These are phyloP conservation scores for Przewalskia tangutica DNA, from an alignment of 257 asterid genomes.

Conservation along the genomic window DNA sequence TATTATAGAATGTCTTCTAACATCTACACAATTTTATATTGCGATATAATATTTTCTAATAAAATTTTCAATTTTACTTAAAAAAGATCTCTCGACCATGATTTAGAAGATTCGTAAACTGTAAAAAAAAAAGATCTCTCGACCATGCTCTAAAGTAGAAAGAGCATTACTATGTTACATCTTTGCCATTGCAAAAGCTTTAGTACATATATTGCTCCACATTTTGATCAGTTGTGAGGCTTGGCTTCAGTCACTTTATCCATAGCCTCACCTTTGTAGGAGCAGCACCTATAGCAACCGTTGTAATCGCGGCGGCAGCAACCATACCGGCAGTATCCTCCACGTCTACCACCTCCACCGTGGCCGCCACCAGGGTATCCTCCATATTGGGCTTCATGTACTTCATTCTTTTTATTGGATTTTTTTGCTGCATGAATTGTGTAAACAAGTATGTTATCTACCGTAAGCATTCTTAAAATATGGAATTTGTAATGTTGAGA, in stretches of 20 bases:
- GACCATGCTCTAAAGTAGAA: not conserved
- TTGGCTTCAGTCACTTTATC: not conserved
- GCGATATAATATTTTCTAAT: too few relatives aligned
- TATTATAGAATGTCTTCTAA: too few relatives aligned
- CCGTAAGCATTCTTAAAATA: too few relatives aligned
- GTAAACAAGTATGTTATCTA: not conserved
- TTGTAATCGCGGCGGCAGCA: not conserved
- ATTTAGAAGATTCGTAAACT: too few relatives aligned
- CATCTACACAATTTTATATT: too few relatives aligned
- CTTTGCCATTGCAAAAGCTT: not conserved
- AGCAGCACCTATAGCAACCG: not conserved
- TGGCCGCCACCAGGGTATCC: not conserved
- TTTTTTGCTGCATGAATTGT: not conserved
- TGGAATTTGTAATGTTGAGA: too few relatives aligned
- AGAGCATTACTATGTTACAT: not conserved
- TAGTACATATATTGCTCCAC: not conserved
- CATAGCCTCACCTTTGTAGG: not conserved
- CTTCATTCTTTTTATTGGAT: constrained; percentile 14
- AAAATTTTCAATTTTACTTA: too few relatives aligned
- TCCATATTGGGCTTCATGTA: not conserved
- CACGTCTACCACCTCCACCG: not conserved
- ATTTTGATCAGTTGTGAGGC: not conserved
- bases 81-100: too few relatives aligned
- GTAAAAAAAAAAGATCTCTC: too few relatives aligned
- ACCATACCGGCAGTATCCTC: constrained; percentile 2